These are phyloP conservation scores for Chaetothyriales sp. DNA, from an alignment of 2,329 filamentous ascomycete genomes.

Conservation along the genomic window DNA sequence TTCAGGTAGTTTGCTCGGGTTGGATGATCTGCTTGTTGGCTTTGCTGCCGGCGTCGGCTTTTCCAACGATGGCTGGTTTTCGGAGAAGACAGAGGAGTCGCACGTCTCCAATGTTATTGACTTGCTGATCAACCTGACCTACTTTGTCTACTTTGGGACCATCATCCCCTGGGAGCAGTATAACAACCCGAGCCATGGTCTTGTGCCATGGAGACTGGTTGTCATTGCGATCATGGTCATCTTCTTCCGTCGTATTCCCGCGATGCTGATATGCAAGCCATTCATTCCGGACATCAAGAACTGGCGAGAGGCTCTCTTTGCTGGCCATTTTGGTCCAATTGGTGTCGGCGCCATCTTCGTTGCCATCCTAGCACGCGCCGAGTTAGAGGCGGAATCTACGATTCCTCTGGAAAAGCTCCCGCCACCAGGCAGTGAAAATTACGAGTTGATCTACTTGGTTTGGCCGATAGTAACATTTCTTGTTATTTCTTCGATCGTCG, in stretches of 20 bases:
- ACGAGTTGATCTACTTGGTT: slow-evolving; percentile 64
- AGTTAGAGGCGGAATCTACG: slow-evolving; percentile 61
- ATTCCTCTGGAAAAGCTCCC: slow-evolving; percentile 55
- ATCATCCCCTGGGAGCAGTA: slow-evolving; percentile 94
- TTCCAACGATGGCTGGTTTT: slow-evolving; percentile 98
- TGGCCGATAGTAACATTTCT: slow-evolving; percentile 94
- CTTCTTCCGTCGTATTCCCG: slow-evolving; percentile 85
- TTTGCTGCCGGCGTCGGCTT: slow-evolving; percentile 96
- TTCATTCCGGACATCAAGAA: slow-evolving; percentile 94
- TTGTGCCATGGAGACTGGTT: slow-evolving; percentile 78
- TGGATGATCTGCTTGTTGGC: slow-evolving; percentile 87
- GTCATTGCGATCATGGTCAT: slow-evolving; percentile 88
- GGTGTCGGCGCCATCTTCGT: slow-evolving; percentile 94
- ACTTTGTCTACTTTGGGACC: slow-evolving; percentile 94
- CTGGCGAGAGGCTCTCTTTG: slow-evolving; percentile 92
- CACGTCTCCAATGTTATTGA: slow-evolving; percentile 99
- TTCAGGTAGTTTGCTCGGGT: slow-evolving; percentile 74
- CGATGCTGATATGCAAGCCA: slow-evolving; percentile 84
- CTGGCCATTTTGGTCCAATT: slow-evolving; percentile 93
- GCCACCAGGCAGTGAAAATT: slow-evolving; percentile 40
- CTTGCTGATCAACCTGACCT: slow-evolving; percentile 86
- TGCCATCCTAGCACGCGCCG: slow-evolving; percentile 81
- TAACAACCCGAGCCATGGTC: slow-evolving; percentile 58
- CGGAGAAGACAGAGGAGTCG: slow-evolving; percentile 93
- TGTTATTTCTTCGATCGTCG: slow-evolving; percentile 83